These are phyloP conservation scores for Lolium multiflorum DNA, from an alignment of 176 grass and related monocot species.

Conservation along the genomic window DNA sequence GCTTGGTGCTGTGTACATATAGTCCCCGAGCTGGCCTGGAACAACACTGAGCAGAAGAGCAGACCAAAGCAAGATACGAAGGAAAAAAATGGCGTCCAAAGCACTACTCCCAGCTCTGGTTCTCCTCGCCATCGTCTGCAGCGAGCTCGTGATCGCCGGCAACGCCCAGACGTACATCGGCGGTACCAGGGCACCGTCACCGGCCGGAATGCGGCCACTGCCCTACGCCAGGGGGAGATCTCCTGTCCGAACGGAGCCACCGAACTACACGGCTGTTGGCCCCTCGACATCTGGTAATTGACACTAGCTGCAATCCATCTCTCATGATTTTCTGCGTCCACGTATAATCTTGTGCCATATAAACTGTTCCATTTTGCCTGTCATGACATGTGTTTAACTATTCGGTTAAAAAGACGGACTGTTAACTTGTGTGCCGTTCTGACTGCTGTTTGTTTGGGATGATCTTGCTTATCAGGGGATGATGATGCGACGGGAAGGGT, in stretches of 20 bases:
- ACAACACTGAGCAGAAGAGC: not conserved
- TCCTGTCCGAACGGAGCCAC: not conserved
- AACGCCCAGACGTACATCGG: not conserved
- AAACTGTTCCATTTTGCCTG: not conserved
- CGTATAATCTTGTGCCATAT: no score
- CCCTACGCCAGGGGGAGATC: not conserved
- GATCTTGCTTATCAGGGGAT: not conserved
- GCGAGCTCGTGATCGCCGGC: not conserved
- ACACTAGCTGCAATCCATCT: no score
- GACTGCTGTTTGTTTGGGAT: not conserved
- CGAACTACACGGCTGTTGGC: no score
- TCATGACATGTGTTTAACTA: not conserved
- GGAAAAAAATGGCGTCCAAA: not conserved
- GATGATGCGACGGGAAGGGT: not conserved
- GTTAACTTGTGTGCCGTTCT: not conserved
- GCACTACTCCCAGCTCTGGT: slow-evolving; percentile 4
- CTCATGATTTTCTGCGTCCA: no score
- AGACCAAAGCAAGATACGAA: not conserved
- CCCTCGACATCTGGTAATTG: no score
- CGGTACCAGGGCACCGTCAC: not conserved
- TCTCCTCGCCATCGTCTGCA: not conserved
- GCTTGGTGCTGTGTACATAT: not conserved
- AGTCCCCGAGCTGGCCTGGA: not conserved
- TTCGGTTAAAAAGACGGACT: no score
- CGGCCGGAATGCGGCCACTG: no score